Base-by-base conservation (phyloP, 2,329 filamentous ascomycete species). In the Nemania sp. region DNA sequence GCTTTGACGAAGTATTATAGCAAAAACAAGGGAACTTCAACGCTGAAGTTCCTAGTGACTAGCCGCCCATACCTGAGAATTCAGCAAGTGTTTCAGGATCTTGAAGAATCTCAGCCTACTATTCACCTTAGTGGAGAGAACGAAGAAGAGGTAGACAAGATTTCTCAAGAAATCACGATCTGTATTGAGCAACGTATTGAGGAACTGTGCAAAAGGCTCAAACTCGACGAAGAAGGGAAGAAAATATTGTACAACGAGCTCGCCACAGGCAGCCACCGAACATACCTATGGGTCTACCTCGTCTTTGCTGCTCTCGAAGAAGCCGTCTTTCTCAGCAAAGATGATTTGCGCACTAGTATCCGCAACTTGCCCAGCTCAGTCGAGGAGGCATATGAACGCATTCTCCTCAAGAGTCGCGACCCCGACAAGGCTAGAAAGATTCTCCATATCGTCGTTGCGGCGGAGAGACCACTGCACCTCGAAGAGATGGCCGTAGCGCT, bases 11-110 rank as follows among this genome's bases (percentile, higher is more conserved):
- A 67, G 7, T 57, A 73, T 13, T 76, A 74, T 48, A 47, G 13
- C 2, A 46, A 54, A n/a, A 48, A 29, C 25, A 57, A 45, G 11
- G 42, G 39, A 6, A 59, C 37, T 3, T 48, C 45, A 2, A 67
- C 66, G 18, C 40, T 79, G 5, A 79, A 77, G 53, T 75, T 79
- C 54, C 67, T 80, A 1, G 34, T 78, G 4, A 78, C 76, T 0
- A 76, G 74, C 60, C 72, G 76, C 1, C 75, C 75, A 17, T 75
- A 75, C 53, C 53, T 59, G 5, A 15, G 65, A 1, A 74, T 76
- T 40, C 54, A 65, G 40, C 17, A 34, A 0, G 54, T 52, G 6
- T 75, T 77, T 55, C 47, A 60, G 15, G n/a, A 18, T 2, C 57
- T 73, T 1, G 48, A 62, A 13, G 21, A 60, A 10, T 37, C 25